Percentiles rank a stretch among this genome's conserved stretches.
These are phyloP conservation scores for Blastocystis sp. DNA, from an alignment of 352 stramenopile genomes.

Conservation along the genomic window DNA sequence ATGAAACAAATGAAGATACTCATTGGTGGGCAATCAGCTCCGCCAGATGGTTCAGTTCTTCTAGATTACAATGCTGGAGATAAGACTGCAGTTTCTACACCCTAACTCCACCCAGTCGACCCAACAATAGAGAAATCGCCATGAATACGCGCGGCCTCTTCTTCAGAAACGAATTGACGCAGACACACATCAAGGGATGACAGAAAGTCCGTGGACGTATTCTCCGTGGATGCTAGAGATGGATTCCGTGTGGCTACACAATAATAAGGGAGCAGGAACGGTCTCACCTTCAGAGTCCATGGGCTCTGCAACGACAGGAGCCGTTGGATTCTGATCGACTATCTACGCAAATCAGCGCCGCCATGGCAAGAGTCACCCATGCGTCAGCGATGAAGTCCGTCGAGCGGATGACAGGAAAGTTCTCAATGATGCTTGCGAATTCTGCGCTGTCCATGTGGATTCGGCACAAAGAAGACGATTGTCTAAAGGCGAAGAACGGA, in stretches of 20 bases:
- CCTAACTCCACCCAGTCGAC: background rate
- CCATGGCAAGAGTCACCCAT: background rate
- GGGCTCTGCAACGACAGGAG: too few relatives aligned
- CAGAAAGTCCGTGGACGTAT: background rate
- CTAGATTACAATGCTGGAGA: background rate
- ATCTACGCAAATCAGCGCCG: background rate
- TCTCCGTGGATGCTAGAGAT: too few relatives aligned
- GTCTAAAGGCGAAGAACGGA: too few relatives aligned
- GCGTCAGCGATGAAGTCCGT: conserved; percentile 6
- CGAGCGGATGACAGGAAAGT: background rate
- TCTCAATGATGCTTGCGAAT: background rate
- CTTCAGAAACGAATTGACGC: background rate
- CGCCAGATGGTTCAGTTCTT: conserved; percentile 11
- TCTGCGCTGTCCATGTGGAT: background rate
- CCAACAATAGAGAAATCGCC: background rate
- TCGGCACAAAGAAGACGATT: background rate
- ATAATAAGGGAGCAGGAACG: too few relatives aligned
- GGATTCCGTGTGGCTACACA: too few relatives aligned
- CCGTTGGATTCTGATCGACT: too few relatives aligned
- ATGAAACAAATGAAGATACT: too few relatives aligned
- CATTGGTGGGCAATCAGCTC: too few relatives aligned
- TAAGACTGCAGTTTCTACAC: background rate
- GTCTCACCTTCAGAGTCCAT: too few relatives aligned
- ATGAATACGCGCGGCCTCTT: background rate
- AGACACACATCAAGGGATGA: background rate